Conservation (phyloP, 257 asterid genomes). For the Nicotiana benthamiana region DNA sequence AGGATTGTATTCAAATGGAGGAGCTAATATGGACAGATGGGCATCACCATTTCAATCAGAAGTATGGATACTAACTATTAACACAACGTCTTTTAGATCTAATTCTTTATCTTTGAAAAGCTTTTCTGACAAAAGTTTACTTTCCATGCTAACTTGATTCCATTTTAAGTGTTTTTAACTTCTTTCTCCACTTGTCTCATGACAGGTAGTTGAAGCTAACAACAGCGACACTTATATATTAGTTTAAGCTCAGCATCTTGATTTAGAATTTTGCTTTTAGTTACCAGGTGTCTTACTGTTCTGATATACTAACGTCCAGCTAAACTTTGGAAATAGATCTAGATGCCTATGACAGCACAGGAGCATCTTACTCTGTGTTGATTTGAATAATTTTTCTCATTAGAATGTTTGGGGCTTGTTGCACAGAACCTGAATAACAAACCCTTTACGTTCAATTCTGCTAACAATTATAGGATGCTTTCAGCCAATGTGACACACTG, state of each 20-base stretch:
- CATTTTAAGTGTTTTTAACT: slow-evolving; percentile 23
- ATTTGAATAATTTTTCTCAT: not conserved
- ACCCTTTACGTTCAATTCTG: not conserved
- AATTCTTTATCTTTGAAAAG: slow-evolving; percentile 49
- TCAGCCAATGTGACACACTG: not conserved
- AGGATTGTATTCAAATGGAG: slow-evolving; percentile 92
- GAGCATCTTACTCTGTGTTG: not conserved
- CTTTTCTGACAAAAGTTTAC: slow-evolving; percentile 25
- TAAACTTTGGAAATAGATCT: not conserved
- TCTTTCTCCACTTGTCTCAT: slow-evolving; percentile 26
- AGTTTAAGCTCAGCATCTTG: slow-evolving; percentile 20
- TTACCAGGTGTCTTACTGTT: slow-evolving; percentile 19
- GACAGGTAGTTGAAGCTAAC: slow-evolving; percentile 52
- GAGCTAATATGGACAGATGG: slow-evolving; percentile 99
- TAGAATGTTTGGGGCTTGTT: not conserved
- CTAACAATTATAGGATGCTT: not conserved
- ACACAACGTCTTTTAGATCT: slow-evolving; percentile 80
- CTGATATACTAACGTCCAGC: slow-evolving; percentile 20
- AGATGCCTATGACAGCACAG: not conserved
- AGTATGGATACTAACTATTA: slow-evolving; percentile 99
- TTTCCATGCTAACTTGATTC: slow-evolving; percentile 32
- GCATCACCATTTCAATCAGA: slow-evolving; percentile 97
- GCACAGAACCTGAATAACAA: not conserved
- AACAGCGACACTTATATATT: slow-evolving; percentile 20
- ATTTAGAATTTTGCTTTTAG: slow-evolving; percentile 4